These are phyloP conservation scores for Penicillium turbatum DNA, from an alignment of 495 filamentous ascomycete species.

Conservation along the genomic window DNA sequence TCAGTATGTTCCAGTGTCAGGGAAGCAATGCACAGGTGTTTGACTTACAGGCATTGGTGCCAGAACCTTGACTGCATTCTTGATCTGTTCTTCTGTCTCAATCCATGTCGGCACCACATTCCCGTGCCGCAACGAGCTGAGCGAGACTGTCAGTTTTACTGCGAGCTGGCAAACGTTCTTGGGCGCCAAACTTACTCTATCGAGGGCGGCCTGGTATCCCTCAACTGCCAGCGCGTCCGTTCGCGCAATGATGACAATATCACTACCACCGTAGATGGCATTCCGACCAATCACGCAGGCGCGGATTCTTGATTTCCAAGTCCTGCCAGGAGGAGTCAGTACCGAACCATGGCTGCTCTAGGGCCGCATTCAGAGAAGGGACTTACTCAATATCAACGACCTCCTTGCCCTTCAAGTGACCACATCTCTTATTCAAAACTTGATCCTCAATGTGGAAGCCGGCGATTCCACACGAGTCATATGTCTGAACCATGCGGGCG, in stretches of 20 bases:
- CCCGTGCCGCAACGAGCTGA: neutral
- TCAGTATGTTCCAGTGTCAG: neutral
- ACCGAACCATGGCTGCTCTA: neutral
- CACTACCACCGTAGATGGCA: slow-evolving; percentile 25
- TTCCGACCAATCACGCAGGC: slow-evolving; percentile 25
- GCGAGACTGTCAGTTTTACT: neutral
- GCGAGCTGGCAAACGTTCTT: neutral
- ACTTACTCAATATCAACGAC: slow-evolving; percentile 34
- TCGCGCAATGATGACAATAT: slow-evolving; percentile 60
- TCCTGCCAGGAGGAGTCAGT: neutral
- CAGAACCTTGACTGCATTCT: neutral
- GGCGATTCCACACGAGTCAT: slow-evolving; percentile 53
- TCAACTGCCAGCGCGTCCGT: slow-evolving; percentile 47
- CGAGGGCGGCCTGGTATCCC: neutral
- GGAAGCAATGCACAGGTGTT: neutral
- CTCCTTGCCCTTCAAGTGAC: slow-evolving; percentile 51
- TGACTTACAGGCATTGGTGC: neutral
- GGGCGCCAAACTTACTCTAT: neutral
- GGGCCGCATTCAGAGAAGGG: neutral
- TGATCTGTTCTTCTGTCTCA: neutral
- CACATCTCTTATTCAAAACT: slow-evolving; percentile 55
- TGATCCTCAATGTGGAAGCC: slow-evolving; percentile 65
- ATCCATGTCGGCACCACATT: neutral
- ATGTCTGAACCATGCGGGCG: slow-evolving; percentile 49
- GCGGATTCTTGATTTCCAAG: neutral